Base-by-base conservation (phyloP, 768 basidiomycete species). In the Tricholoma sp. region DNA sequence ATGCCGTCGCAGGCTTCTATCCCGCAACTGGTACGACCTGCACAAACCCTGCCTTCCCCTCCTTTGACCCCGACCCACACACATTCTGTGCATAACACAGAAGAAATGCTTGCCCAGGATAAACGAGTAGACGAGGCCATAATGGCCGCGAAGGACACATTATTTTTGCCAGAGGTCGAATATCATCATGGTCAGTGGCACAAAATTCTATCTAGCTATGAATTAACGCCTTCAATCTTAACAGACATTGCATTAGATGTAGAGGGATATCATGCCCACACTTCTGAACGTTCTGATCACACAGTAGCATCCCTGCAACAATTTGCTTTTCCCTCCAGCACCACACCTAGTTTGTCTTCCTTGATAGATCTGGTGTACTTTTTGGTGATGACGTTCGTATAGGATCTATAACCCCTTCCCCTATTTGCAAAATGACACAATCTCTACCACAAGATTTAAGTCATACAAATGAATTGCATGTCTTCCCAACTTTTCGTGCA, bases 241-340 rank as follows among this genome's bases (percentile, higher is more conserved):
- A 7, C 59, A 91, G 91, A 86, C 61, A 77, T 94, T 50, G 87
- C 90, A 14, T 76, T 95, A 31, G 94, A 97, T 63, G 82, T 84
- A 65, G 83, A 85, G 53, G 94, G 93, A 0, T 96, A 96, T 69
- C 88, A 91, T 69, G 74, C 82, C 18, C 73, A 74, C 53, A 63
- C 64, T 14, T 71, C 69, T 27, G 76, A 78, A 65, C 59, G 63
- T 27, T 76, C 77, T 21, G 78, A 79, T 55, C 68, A 69, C 34
- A 79, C 76, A 2, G 62, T 78, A 18, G 75, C 69, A 35, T 76
- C 70, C 9, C 63, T 56, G 7, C 56, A 60, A 45, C 59, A 34
- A 50, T 57, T 50, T 57, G 51, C 22, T 14, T 56, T 61, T 52
- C 60, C 64, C 43, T 19, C 51, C 7, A 51, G 52, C 31, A 55